phyloP scores from a whole-genome alignment of 106 monocot genomes.

The Narthecium ossifragum region DNA sequence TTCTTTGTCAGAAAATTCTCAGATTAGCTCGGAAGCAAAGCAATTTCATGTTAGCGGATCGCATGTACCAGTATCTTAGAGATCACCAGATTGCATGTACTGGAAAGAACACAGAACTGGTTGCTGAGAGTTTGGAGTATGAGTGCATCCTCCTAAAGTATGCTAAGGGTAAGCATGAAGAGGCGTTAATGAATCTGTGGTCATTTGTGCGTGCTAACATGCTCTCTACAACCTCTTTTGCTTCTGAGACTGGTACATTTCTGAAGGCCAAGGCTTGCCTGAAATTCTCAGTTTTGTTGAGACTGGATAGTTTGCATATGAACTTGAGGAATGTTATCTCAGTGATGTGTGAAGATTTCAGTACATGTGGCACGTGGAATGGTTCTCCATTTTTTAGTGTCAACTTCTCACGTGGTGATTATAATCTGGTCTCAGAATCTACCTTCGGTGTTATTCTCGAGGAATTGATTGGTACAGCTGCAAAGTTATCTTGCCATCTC shows the following conservation, averaged over 20 bases:
- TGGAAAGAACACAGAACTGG: conserved; percentile 24
- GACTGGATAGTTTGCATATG: conserved; percentile 23
- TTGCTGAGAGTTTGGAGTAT: conserved; percentile 55
- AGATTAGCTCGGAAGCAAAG: conserved; percentile 82
- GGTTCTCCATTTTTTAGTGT: conserved; percentile 11
- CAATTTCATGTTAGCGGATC: conserved; percentile 77
- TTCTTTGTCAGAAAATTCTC: conserved; percentile 60
- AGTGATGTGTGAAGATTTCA: conserved; percentile 53
- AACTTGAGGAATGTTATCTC: conserved; percentile 43
- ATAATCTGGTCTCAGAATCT: conserved; percentile 17
- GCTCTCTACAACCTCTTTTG: conserved; percentile 23
- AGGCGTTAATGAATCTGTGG: conserved; percentile 71
- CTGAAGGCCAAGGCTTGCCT: conserved; percentile 88
- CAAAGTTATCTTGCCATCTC: conserved; percentile 58
- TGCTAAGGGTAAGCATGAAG: conserved; percentile 63
- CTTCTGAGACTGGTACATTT: conserved; percentile 18
- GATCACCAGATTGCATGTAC: conserved; percentile 30
- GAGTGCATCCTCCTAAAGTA: conserved; percentile 69
- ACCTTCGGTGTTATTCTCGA: conserved; percentile 34
- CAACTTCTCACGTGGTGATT: conserved; percentile 4
- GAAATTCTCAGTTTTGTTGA: conserved; percentile 81
- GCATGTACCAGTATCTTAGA: conserved; percentile 54
- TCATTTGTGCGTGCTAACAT: conserved; percentile 39
- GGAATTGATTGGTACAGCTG: conserved; percentile 61
- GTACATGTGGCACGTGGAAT: conserved; percentile 10